Base-by-base conservation (phyloP, 2,329 filamentous ascomycete species). In the Conoideocrella luteorostrata region DNA sequence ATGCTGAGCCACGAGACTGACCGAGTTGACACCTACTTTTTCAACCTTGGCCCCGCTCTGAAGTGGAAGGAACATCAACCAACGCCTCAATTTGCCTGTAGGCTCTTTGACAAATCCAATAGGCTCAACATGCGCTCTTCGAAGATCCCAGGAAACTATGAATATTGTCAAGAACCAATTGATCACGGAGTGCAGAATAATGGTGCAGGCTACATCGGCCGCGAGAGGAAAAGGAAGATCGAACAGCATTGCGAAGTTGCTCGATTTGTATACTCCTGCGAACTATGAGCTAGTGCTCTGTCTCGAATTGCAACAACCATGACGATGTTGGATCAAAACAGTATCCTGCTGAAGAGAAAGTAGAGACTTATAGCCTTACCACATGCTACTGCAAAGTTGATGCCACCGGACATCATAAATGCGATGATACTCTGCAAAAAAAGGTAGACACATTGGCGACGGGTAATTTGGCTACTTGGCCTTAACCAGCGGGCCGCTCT, bases 151-250 rank as follows among this genome's bases (percentile, higher is more conserved):
- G 50, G 67, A 68, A 21, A 77, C 71, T n/a, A 75, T 55, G 22
- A 65, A 46, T 28, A 66, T 58, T 52, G 76, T 71, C 33, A 74
- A 59, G 40, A 73, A 58, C 73, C 74, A 78, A 18, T 74, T 77
- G 37, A 74, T 59, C 48, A 72, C 54, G 50, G 62, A 67, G 55
- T 77, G 73, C 40, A 76, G 41, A 48, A 77, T 61, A 46, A 74
- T 65, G n/a, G 74, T 77, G 32, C 77, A 61, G 29, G 63, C 68
- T 3, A 67, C 68, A 54, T 39, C 36, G 9, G 28, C 36, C 2
- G 43, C 43, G 26, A 45, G 43, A 20, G 29, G 24, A 22, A 22
- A 26, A 21, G 43, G 36, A 5, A 40, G 10, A 7, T 11, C 12
- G 20, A 45, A 41, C 34, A 43, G 20, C 5, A 9, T 22, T 11